phyloP scores from a whole-genome alignment of 2,329 filamentous ascomycete species.

The Fusarium devonianum region DNA sequence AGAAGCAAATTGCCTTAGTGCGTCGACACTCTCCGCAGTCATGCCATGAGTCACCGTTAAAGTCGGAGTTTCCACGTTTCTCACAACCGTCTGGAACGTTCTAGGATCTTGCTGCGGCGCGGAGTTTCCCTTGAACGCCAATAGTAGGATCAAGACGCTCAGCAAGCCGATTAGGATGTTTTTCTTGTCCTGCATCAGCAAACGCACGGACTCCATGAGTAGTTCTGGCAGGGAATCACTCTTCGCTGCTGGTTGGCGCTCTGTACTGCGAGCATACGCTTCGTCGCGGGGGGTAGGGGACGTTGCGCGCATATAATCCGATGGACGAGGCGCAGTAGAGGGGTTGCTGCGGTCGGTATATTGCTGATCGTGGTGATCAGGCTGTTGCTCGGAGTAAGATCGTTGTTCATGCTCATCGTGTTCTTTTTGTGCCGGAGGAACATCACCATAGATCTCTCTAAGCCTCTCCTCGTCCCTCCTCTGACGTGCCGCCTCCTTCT shows the following conservation, averaged over 20 bases:
- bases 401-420: constrained; percentile 9
- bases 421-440: constrained; percentile 10
- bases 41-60: constrained; percentile 37
- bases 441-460: constrained; percentile 58
- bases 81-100: constrained; percentile 44
- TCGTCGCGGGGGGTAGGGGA: constrained; percentile 23
- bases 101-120: constrained; percentile 33
- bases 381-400: constrained; percentile 14
- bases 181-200: constrained; percentile 64
- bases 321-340: constrained; percentile 21
- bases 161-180: constrained; percentile 65
- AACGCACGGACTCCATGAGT: constrained; percentile 59
- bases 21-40: constrained; percentile 7
- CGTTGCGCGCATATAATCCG: constrained; percentile 15
- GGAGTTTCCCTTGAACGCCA: constrained; percentile 51
- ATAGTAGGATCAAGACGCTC: constrained; percentile 59
- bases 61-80: constrained; percentile 35
- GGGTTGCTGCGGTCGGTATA: constrained; percentile 45
- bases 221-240: constrained; percentile 61
- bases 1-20: constrained; percentile 9
- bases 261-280: constrained; percentile 44
- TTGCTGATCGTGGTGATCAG: constrained; percentile 18
- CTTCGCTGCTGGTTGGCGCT: constrained; percentile 45
- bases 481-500: constrained; percentile 45
- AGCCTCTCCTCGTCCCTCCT: constrained; percentile 58